Percentiles rank a stretch among this genome's conserved stretches.
Evolutionary conservation across 257 asterid species (phyloP).

Genomic region (Solanum sejunctum): DNA sequence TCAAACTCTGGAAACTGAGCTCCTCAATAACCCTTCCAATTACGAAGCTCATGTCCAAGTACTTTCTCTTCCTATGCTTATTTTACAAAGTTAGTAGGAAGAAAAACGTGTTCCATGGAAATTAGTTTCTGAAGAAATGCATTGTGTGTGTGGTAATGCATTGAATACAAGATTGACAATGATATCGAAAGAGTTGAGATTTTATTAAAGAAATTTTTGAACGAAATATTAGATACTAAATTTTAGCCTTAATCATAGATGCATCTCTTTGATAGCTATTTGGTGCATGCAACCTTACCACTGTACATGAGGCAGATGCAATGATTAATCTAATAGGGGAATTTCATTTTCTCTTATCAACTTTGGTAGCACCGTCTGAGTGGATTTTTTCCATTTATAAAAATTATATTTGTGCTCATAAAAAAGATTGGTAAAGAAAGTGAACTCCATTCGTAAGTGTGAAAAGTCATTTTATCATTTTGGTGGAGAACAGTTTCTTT

Average conservation of each 20-base stretch:
- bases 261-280: neutral
- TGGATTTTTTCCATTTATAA: neutral
- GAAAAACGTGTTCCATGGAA: neutral
- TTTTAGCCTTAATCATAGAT: neutral
- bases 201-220: neutral
- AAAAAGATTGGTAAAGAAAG: neutral
- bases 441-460: neutral
- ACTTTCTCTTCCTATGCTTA: neutral
- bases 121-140: neutral
- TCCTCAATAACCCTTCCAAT: slow-evolving; percentile 44
- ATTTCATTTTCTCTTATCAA: neutral
- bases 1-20: slow-evolving; percentile 50
- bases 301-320: neutral
- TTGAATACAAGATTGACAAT: neutral
- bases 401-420: neutral
- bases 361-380: neutral
- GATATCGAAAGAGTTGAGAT: neutral
- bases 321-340: neutral
- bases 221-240: neutral
- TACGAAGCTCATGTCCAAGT: slow-evolving; percentile 79
- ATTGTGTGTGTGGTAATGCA: neutral
- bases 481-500: neutral
- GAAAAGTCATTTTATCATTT: neutral
- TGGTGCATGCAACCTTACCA: neutral
- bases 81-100: neutral